phyloP scores from a whole-genome alignment of 345 rosid genomes.

The Salix dunnii region DNA sequence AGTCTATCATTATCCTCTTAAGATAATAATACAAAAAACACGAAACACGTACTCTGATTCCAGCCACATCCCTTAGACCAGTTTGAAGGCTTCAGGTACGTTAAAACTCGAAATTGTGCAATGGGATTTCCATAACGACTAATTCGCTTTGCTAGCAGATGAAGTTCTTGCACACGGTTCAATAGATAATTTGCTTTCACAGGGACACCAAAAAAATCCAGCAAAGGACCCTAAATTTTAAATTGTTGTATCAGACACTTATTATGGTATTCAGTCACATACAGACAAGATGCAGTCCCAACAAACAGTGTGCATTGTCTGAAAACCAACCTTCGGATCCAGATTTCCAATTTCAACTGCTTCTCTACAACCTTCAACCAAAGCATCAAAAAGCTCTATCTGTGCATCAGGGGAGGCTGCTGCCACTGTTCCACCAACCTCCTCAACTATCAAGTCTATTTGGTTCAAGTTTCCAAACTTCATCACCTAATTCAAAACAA shows the following conservation, averaged over 20 bases:
- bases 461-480: conserved; percentile 87
- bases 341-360: conserved; percentile 62
- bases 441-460: conserved; percentile 59
- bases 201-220: conserved; percentile 95
- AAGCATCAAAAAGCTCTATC: conserved; percentile 80
- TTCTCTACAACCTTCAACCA: conserved; percentile 83
- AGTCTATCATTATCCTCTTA: neutral
- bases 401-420: conserved; percentile 78
- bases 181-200: conserved; percentile 86
- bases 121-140: conserved; percentile 76
- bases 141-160: conserved; percentile 79
- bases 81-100: conserved; percentile 88
- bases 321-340: conserved; percentile 68
- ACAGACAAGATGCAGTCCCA: neutral
- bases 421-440: conserved; percentile 82
- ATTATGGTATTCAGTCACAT: neutral
- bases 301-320: neutral
- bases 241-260: neutral
- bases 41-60: conserved; percentile 70
- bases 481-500: conserved; percentile 52
- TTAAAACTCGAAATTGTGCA: conserved; percentile 78
- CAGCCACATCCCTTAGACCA: conserved; percentile 99
- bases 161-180: conserved; percentile 83
- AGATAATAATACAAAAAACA: neutral
- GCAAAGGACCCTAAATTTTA: conserved; percentile 67